Percentiles rank a stretch among this genome's conserved stretches.
These are phyloP conservation scores for Basipetospora chlamydospora DNA, from an alignment of 2,329 filamentous ascomycete species.

Conservation along the genomic window DNA sequence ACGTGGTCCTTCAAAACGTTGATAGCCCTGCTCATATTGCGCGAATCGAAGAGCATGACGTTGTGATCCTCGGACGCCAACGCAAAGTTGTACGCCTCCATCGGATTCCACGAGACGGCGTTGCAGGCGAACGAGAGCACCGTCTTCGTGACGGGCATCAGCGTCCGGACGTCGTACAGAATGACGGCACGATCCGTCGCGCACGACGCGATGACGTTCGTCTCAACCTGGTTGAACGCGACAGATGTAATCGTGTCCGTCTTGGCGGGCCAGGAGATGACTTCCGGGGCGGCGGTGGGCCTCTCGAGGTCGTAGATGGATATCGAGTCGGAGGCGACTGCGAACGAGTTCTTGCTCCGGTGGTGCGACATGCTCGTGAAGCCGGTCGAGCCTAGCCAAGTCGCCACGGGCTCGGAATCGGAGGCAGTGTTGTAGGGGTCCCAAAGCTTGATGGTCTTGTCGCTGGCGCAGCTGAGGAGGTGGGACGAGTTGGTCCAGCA, in stretches of 20 bases:
- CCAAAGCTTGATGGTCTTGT: slow-evolving; percentile 79
- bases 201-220: slow-evolving; percentile 73
- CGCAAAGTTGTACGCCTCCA: slow-evolving; percentile 93
- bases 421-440: slow-evolving; percentile 68
- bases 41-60: slow-evolving; percentile 77
- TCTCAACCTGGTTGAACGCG: slow-evolving; percentile 88
- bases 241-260: slow-evolving; percentile 83
- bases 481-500: slow-evolving; percentile 80
- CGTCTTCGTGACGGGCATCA: slow-evolving; percentile 66
- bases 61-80: slow-evolving; percentile 93
- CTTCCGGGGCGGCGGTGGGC: slow-evolving; percentile 67
- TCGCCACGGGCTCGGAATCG: slow-evolving; percentile 59
- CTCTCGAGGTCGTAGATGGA: slow-evolving; percentile 80
- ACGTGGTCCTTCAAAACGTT: slow-evolving; percentile 88
- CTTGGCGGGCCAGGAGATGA: slow-evolving; percentile 72
- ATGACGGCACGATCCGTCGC: slow-evolving; percentile 77
- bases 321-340: slow-evolving; percentile 61
- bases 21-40: slow-evolving; percentile 72
- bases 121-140: slow-evolving; percentile 74
- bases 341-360: slow-evolving; percentile 63
- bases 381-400: slow-evolving; percentile 69
- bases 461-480: slow-evolving; percentile 72
- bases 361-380: slow-evolving; percentile 81
- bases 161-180: slow-evolving; percentile 83
- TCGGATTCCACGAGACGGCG: slow-evolving; percentile 81